Evolutionary conservation across 2,329 filamentous ascomycete species (phyloP).

Genomic region (Meredithiella fracta): DNA sequence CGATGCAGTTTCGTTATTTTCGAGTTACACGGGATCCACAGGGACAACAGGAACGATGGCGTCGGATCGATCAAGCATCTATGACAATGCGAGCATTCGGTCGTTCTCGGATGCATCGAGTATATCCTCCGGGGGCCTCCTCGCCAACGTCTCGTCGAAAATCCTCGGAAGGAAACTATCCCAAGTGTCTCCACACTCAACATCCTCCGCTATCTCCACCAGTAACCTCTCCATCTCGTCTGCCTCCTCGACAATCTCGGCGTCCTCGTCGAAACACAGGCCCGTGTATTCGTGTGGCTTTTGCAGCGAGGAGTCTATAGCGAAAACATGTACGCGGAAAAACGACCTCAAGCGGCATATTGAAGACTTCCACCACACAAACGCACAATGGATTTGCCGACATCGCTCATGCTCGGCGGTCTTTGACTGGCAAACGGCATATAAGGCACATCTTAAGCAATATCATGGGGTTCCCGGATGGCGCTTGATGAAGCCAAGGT

Average conservation of each 20-base stretch:
- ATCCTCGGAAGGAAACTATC: slow-evolving; percentile 20
- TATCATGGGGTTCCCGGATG: slow-evolving; percentile 28
- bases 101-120: slow-evolving; percentile 26
- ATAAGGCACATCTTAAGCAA: slow-evolving; percentile 30
- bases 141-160: slow-evolving; percentile 26
- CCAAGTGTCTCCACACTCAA: slow-evolving; percentile 15
- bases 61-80: slow-evolving; percentile 23
- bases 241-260: neutral
- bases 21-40: slow-evolving; percentile 20
- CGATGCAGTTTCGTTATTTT: slow-evolving; percentile 21
- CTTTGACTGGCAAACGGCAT: slow-evolving; percentile 32
- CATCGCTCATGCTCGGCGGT: slow-evolving; percentile 28
- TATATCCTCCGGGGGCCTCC: slow-evolving; percentile 23
- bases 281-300: slow-evolving; percentile 26
- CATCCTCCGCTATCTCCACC: slow-evolving; percentile 11
- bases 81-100: slow-evolving; percentile 23
- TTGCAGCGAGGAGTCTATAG: slow-evolving; percentile 27
- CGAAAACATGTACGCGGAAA: slow-evolving; percentile 29
- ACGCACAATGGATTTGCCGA: slow-evolving; percentile 30
- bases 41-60: slow-evolving; percentile 17
- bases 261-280: slow-evolving; percentile 22
- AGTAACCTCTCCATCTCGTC: neutral
- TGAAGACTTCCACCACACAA: slow-evolving; percentile 31
- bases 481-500: slow-evolving; percentile 27
- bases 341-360: slow-evolving; percentile 34